A percentile compares a stretch with the other conserved stretches of the same genome.
phyloP scores from a whole-genome alignment of 257 asterid species.

The Ocimum tenuiflorum region DNA sequence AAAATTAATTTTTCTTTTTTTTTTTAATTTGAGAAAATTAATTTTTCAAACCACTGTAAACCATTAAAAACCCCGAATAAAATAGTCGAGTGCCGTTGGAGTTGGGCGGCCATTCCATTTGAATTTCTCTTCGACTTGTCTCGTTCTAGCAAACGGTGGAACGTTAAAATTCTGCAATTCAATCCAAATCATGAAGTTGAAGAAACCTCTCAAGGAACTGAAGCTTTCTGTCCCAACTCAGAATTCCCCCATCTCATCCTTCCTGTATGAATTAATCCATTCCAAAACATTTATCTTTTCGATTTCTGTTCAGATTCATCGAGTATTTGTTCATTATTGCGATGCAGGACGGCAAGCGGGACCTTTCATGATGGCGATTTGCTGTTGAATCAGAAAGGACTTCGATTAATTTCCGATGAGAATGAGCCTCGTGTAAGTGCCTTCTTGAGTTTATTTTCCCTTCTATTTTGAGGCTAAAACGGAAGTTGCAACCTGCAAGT shows the following conservation, averaged over 20 bases:
- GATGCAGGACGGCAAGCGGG: slow-evolving; percentile 85
- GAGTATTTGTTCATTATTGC: slow-evolving; percentile 6
- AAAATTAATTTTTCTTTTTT: too few species aligned
- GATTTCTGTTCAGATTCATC: not conserved
- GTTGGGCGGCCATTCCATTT: too few species aligned
- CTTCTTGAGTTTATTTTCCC: not conserved
- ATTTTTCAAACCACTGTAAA: too few species aligned
- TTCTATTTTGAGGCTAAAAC: not conserved
- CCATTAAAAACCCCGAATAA: too few species aligned
- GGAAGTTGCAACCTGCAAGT: not conserved
- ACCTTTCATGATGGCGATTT: slow-evolving; percentile 92
- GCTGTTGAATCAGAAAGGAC: slow-evolving; percentile 69
- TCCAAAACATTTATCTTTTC: not conserved
- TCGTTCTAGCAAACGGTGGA: too few species aligned
- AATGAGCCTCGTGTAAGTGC: slow-evolving; percentile 48
- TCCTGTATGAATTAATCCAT: slow-evolving; percentile 46
- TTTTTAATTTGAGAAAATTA: too few species aligned
- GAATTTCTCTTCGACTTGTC: too few species aligned
- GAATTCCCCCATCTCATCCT: slow-evolving; percentile 66
- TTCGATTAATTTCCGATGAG: slow-evolving; percentile 67
- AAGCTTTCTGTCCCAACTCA: slow-evolving; percentile 85
- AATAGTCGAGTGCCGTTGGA: too few species aligned
- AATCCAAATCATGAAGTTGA: slow-evolving; percentile 45
- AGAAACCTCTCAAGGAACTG: slow-evolving; percentile 78
- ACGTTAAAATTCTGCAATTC: too few species aligned